Base-by-base conservation (phyloP, 2,329 filamentous ascomycete genomes). In the Mycosphaerella sp. region DNA sequence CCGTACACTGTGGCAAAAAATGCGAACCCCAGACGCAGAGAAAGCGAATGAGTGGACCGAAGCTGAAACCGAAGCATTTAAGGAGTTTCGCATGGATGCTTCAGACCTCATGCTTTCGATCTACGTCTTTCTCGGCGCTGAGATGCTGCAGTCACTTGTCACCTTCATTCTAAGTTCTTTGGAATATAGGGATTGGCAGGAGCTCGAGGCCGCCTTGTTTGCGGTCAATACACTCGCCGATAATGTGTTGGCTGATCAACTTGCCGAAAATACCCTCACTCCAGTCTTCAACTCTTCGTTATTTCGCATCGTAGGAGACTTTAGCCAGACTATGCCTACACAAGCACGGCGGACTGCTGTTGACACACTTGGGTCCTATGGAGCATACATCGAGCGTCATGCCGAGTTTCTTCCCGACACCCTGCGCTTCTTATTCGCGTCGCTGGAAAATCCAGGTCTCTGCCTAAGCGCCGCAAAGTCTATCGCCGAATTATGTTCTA, bases 341-440 rank as follows among this genome's bases (percentile, higher is more conserved):
- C 77, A 82, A 47, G 78, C 82, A 14, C 78, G 81, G 44, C 81
- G 87, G 61, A 85, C 85, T 0, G 84, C 84, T 32, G 77, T 91
- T 27, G 78, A 79, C 41, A 70, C 87, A 36, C 81, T 91, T 36
- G 85, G 86, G 58, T 77, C 81, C 21, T 89, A 88, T 63, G 81
- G 85, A 4, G 80, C 84, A 48, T 93, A 87, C 68, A 91, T 94
- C 66, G 79, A 86, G 61, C 78, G 82, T 17, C 81, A 87, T 62
- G 73, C 81, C 1, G 75, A 79, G 28, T 80, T 81, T 54, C 75
- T 94, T 1, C 84, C 86, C 0, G 74, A 81, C 37, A 85, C 85
- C 1, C 73, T 94, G 18, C 86, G 84, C 43, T 81, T 91, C 40
- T 75, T 93, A 0, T 90, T 94, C 64, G 78, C 76, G 28, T 82